Percentiles rank a stretch among this genome's conserved stretches.
These are phyloP conservation scores for Leccinum subatratum DNA, from an alignment of 1,284 basidiomycete genomes.

Conservation along the genomic window DNA sequence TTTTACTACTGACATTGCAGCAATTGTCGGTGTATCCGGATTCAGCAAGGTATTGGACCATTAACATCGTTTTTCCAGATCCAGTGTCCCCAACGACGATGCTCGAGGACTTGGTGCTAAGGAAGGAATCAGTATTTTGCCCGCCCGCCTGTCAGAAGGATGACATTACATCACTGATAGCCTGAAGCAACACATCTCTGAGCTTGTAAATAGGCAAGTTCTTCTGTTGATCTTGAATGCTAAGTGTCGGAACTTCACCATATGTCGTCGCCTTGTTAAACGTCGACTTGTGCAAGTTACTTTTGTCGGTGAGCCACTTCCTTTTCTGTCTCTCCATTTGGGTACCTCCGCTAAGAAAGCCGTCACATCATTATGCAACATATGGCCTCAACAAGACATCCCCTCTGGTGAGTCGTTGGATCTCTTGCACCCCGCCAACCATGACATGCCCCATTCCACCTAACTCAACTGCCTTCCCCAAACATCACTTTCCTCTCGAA, in stretches of 20 bases:
- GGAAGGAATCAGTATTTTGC: slow-evolving; percentile 23
- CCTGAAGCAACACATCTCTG: slow-evolving; percentile 83
- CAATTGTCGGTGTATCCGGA: slow-evolving; percentile 85
- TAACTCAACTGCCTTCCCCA: no score
- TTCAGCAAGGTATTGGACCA: slow-evolving; percentile 91
- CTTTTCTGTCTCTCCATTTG: no score
- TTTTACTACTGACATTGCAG: slow-evolving; percentile 98
- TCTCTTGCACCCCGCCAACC: no score
- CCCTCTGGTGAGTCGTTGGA: no score
- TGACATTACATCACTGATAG: slow-evolving; percentile 75
- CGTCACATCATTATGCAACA: no score
- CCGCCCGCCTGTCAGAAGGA: slow-evolving; percentile 1
- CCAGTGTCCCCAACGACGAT: slow-evolving; percentile 95
- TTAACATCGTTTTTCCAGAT: slow-evolving; percentile 91
- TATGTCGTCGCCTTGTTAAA: slow-evolving; percentile 98
- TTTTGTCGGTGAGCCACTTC: no score
- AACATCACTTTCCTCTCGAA: no score
- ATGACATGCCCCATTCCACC: no score
- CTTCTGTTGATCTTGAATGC: slow-evolving; percentile 91
- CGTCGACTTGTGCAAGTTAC: slow-evolving; percentile 47
- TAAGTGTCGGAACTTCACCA: slow-evolving; percentile 85
- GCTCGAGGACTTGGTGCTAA: slow-evolving; percentile 83
- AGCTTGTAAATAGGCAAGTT: slow-evolving; percentile 95
- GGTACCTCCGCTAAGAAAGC: no score
- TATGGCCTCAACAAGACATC: no score